A percentile compares a stretch with the other conserved stretches of the same genome.
phyloP scores from a whole-genome alignment of 345 rosid genomes.

The Noccaea bulbosa region DNA sequence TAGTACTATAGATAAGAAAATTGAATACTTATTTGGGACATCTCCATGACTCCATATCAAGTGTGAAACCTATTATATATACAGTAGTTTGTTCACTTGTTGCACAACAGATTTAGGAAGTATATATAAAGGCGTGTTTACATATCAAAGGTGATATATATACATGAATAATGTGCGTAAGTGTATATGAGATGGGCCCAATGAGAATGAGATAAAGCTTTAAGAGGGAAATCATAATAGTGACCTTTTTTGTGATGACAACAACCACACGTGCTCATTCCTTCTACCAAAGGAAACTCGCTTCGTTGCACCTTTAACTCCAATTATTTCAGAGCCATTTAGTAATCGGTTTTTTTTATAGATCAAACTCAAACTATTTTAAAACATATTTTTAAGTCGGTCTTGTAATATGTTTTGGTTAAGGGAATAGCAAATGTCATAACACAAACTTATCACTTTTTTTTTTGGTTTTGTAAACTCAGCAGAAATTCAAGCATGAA shows the following conservation, averaged over 20 bases:
- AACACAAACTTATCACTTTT: not conserved
- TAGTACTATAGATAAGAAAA: not conserved
- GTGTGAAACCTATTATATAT: constrained; percentile 30
- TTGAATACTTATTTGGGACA: constrained; percentile 24
- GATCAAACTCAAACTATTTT: not conserved
- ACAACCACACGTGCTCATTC: constrained; percentile 47
- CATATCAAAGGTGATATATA: constrained; percentile 18
- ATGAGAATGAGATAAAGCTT: constrained; percentile 33
- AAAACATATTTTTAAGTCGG: not conserved
- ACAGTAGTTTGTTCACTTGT: not conserved
- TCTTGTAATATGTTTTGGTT: constrained; percentile 1
- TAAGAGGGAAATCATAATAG: constrained; percentile 38
- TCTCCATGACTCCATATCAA: constrained; percentile 22
- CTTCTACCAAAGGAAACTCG: constrained; percentile 34
- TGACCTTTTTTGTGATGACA: constrained; percentile 36
- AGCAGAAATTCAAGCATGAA: not conserved
- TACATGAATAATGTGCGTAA: constrained; percentile 41
- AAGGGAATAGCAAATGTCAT: not conserved
- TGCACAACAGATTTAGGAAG: constrained; percentile 25
- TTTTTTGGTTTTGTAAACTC: not conserved
- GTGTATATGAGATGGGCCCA: constrained; percentile 34
- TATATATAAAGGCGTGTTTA: constrained; percentile 14
- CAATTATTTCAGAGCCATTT: constrained; percentile 21
- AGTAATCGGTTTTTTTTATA: not conserved
- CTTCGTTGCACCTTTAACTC: constrained; percentile 26